A percentile compares a stretch with the other conserved stretches of the same genome.
These are phyloP conservation scores for Podila horticola DNA, from an alignment of 192 early-diverging fungal genomes.

Conservation along the genomic window DNA sequence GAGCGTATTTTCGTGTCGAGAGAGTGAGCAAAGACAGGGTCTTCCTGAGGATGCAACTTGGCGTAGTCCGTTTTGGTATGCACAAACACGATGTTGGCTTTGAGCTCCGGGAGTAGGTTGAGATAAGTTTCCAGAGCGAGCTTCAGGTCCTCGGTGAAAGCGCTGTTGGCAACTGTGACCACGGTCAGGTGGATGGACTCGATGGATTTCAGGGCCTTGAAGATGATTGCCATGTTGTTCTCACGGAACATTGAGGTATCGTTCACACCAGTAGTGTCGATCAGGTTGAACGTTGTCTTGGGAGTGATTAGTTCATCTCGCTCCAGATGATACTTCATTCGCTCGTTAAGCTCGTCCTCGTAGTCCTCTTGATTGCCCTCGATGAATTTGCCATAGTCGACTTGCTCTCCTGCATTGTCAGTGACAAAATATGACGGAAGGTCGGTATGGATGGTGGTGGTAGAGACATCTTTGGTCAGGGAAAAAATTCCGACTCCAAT, in stretches of 20 bases:
- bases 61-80: background rate
- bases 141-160: background rate
- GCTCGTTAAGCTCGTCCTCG: background rate
- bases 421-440: background rate
- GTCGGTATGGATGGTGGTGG: background rate
- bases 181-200: background rate
- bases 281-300: background rate
- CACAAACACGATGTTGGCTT: background rate
- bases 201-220: background rate
- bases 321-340: background rate
- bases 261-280: background rate
- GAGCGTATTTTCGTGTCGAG: background rate
- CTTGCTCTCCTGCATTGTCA: background rate
- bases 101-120: background rate
- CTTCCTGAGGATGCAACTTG: background rate
- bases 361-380: background rate
- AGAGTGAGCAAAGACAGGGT: background rate
- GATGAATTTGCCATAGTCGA: background rate
- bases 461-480: background rate
- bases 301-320: background rate
- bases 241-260: background rate
- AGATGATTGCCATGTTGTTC: background rate
- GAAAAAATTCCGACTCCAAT: background rate
- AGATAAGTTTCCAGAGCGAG: background rate
- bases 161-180: background rate